These are phyloP conservation scores for Lasiodiplodia sp. DNA, from an alignment of 2,329 filamentous ascomycete species.

Conservation along the genomic window DNA sequence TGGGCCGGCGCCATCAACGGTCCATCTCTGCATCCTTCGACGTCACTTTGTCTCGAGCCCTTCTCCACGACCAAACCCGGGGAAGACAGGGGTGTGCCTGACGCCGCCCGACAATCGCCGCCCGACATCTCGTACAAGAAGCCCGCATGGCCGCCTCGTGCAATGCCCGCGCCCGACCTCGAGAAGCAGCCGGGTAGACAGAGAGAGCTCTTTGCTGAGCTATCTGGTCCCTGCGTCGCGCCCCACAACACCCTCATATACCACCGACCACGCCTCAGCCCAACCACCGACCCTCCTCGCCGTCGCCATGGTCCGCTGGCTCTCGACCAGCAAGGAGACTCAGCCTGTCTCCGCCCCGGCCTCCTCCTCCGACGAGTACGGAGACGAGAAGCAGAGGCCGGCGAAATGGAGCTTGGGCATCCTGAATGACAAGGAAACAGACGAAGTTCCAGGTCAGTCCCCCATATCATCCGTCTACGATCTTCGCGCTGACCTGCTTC, in stretches of 20 bases:
- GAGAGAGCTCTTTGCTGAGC: neutral
- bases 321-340: neutral
- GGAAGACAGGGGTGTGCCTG: constrained; percentile 1
- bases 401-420: constrained; percentile 74
- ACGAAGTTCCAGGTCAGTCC: constrained; percentile 81
- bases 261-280: neutral
- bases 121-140: neutral
- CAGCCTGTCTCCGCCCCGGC: neutral
- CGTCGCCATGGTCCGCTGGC: constrained; percentile 25
- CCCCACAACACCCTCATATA: constrained; percentile 17
- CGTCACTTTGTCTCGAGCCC: constrained; percentile 6
- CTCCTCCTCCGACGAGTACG: constrained; percentile 17
- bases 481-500: neutral
- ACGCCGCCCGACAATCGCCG: neutral
- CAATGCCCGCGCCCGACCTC: neutral
- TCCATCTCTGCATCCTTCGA: constrained; percentile 1
- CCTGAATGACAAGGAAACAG: constrained; percentile 78
- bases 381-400: constrained; percentile 9
- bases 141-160: neutral
- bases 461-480: neutral
- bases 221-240: constrained; percentile 5
- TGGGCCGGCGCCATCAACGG: constrained; percentile 3
- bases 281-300: neutral
- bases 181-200: neutral
- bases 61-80: constrained; percentile 20